Evolutionary conservation across 1,284 basidiomycete genomes (phyloP).

Genomic region (Ceratobasidium sp.): DNA sequence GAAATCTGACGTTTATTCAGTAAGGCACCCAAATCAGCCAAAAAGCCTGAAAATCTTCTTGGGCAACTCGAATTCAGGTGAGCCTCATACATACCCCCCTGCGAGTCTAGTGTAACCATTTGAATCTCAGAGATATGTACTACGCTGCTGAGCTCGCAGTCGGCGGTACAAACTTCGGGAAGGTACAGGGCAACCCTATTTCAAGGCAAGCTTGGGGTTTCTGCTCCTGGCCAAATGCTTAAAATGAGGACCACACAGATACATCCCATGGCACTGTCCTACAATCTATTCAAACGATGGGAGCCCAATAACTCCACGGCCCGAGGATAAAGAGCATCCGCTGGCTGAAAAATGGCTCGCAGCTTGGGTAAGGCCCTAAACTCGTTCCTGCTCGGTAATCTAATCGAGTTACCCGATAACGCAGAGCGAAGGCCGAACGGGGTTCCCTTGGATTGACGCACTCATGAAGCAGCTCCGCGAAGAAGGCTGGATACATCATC

Average conservation of each 20-base stretch:
- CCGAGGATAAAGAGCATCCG: constrained; percentile 53
- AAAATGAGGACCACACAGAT: constrained; percentile 47
- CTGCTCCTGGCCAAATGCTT: neutral
- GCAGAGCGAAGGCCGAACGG: constrained; percentile 57
- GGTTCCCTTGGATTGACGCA: constrained; percentile 63
- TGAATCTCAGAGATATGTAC: constrained; percentile 56
- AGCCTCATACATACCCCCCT: too few relatives aligned
- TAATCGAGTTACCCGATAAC: neutral
- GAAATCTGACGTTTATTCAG: constrained; percentile 9
- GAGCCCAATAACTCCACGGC: constrained; percentile 54
- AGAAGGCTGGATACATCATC: constrained; percentile 63
- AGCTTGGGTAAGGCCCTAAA: constrained; percentile 52
- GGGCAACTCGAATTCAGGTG: constrained; percentile 55
- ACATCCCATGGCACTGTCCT: constrained; percentile 58
- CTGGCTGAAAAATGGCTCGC: constrained; percentile 55
- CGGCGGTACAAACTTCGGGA: constrained; percentile 53
- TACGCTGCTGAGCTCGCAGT: constrained; percentile 57
- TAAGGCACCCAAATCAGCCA: constrained; percentile 51
- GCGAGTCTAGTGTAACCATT: neutral
- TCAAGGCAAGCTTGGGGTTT: constrained; percentile 51
- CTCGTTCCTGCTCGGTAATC: neutral
- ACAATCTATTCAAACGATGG: constrained; percentile 57
- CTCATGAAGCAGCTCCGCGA: constrained; percentile 59
- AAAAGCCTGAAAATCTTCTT: constrained; percentile 48
- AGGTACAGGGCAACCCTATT: constrained; percentile 57